These are phyloP conservation scores for Kwoniella botswanensis DNA, from an alignment of 768 basidiomycete species.

Conservation along the genomic window DNA sequence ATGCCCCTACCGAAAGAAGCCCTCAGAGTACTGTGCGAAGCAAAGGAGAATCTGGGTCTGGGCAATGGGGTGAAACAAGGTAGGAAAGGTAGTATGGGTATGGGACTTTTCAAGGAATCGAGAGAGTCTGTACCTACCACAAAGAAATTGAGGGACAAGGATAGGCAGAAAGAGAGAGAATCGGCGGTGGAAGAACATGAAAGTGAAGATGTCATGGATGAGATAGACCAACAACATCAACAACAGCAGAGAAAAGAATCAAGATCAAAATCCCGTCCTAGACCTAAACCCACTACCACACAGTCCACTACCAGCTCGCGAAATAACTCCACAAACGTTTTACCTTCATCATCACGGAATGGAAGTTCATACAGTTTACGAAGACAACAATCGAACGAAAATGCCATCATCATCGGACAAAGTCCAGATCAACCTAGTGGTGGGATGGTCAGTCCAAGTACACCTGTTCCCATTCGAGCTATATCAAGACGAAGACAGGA, in stretches of 20 bases:
- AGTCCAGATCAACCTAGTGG: neutral
- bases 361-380: conserved; percentile 10
- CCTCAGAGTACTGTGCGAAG: conserved; percentile 47
- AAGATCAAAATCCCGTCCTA: conserved; percentile 1
- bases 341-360: neutral
- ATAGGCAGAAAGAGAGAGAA: conserved; percentile 27
- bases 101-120: conserved; percentile 60
- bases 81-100: conserved; percentile 59
- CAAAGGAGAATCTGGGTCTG: conserved; percentile 46
- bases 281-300: conserved; percentile 9
- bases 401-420: neutral
- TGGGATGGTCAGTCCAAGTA: conserved; percentile 9
- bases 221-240: neutral
- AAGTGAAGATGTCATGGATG: conserved; percentile 1
- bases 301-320: conserved; percentile 3
- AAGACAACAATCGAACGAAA: neutral
- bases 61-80: conserved; percentile 44
- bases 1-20: conserved; percentile 51
- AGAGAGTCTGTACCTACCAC: conserved; percentile 29
- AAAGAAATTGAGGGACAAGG: conserved; percentile 21
- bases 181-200: conserved; percentile 24
- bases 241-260: conserved; percentile 1
- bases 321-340: neutral
- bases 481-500: conserved; percentile 11
- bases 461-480: conserved; percentile 20